phyloP scores from a whole-genome alignment of 2,329 filamentous ascomycete genomes.

The Ascochyta lentis region DNA sequence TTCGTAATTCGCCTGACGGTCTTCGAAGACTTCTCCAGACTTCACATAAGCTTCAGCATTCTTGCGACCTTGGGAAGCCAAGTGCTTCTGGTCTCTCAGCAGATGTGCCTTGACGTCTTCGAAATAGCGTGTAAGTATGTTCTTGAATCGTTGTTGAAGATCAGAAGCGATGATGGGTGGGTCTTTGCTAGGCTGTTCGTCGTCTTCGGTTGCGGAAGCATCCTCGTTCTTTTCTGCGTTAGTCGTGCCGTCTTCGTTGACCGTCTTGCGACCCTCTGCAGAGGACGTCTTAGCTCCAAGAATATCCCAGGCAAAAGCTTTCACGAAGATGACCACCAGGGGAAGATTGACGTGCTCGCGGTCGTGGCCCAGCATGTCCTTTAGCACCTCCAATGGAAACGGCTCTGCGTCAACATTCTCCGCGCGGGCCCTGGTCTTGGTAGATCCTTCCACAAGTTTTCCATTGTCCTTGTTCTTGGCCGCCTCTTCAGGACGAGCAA shows the following conservation, averaged over 20 bases:
- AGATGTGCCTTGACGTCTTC: constrained; percentile 92
- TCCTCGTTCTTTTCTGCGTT: constrained; percentile 63
- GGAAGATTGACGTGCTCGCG: constrained; percentile 91
- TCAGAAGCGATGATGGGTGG: constrained; percentile 77
- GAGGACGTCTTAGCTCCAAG: constrained; percentile 76
- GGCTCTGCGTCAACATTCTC: constrained; percentile 79
- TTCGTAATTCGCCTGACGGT: constrained; percentile 94
- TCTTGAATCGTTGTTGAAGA: constrained; percentile 83
- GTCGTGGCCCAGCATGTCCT: constrained; percentile 93
- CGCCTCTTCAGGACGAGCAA: constrained; percentile 69
- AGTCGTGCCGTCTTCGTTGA: constrained; percentile 79
- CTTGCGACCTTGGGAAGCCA: constrained; percentile 84
- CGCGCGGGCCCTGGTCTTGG: constrained; percentile 67
- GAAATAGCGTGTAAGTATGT: constrained; percentile 85
- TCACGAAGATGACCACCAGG: constrained; percentile 92
- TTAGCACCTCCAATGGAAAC: constrained; percentile 95
- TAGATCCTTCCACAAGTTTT: constrained; percentile 61
- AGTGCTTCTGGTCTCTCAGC: constrained; percentile 87
- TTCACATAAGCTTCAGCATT: constrained; percentile 99
- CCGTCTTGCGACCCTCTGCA: constrained; percentile 80
- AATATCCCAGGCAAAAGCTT: constrained; percentile 95
- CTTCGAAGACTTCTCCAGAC: constrained; percentile 97
- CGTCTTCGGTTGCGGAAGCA: constrained; percentile 59
- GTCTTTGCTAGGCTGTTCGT: constrained; percentile 64
- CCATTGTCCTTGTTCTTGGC: constrained; percentile 64